Percentiles rank a stretch among this genome's conserved stretches.
Evolutionary conservation across 352 stramenopile species (phyloP).

Genomic region (Globisporangium uncinulatum): DNA sequence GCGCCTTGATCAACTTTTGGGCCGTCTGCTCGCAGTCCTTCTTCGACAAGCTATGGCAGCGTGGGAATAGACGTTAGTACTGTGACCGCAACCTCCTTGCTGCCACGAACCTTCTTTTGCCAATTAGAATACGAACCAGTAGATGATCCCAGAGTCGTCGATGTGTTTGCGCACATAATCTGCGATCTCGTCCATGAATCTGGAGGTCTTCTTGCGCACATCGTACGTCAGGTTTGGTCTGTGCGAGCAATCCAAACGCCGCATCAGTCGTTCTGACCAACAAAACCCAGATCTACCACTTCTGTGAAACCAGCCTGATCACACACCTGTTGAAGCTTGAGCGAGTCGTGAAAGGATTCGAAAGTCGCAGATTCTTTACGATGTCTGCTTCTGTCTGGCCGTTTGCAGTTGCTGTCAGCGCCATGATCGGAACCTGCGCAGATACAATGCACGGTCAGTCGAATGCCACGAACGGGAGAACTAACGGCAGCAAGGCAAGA

Average conservation of each 20-base stretch:
- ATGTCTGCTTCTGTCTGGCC: constrained; percentile 81
- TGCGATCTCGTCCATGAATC: constrained; percentile 78
- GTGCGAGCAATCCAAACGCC: background rate
- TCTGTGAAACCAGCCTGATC: background rate
- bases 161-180: constrained; percentile 73
- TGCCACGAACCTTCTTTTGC: background rate
- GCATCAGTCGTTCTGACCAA: background rate
- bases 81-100: no score
- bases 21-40: constrained; percentile 84
- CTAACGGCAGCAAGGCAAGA: no score
- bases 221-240: constrained; percentile 85
- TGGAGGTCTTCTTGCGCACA: constrained; percentile 70
- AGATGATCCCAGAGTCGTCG: constrained; percentile 88
- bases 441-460: background rate
- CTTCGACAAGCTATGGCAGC: constrained; percentile 65
- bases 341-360: constrained; percentile 70
- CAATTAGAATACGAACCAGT: constrained; percentile 42
- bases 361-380: constrained; percentile 66
- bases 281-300: background rate
- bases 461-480: no score
- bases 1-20: constrained; percentile 71
- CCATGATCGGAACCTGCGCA: constrained; percentile 82
- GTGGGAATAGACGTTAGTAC: background rate
- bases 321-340: constrained; percentile 81
- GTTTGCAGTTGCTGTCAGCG: constrained; percentile 84